phyloP scores from a whole-genome alignment of 176 grass and related monocot species.

The Bothriochloa decipiens region DNA sequence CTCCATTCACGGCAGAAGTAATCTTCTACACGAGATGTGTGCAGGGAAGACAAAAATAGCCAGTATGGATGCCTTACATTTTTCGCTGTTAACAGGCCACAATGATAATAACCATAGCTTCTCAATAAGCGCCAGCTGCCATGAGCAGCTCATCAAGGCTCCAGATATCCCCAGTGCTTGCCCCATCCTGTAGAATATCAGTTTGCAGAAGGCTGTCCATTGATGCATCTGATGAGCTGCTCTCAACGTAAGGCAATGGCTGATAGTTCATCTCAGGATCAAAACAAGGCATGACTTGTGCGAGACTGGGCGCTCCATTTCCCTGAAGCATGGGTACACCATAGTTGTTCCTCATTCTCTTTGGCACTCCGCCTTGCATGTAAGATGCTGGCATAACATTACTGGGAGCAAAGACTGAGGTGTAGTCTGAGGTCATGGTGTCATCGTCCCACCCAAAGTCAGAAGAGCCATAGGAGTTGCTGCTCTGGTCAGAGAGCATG shows the following conservation, averaged over 20 bases:
- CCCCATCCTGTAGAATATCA: slow-evolving; percentile 29
- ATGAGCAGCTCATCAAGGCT: slow-evolving; percentile 67
- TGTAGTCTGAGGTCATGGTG: slow-evolving; percentile 52
- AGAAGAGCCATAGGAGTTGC: slow-evolving; percentile 55
- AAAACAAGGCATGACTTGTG: slow-evolving; percentile 46
- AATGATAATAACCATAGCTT: not conserved
- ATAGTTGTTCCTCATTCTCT: slow-evolving; percentile 62
- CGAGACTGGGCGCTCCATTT: slow-evolving; percentile 27
- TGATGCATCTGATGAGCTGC: slow-evolving; percentile 53
- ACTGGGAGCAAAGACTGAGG: slow-evolving; percentile 43
- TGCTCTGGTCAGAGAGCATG: slow-evolving; percentile 58
- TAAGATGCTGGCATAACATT: slow-evolving; percentile 33
- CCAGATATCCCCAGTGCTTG: slow-evolving; percentile 49
- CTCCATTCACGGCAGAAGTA: not conserved
- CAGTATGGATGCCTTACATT: slow-evolving; percentile 26
- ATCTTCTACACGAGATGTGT: not conserved
- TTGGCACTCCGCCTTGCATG: slow-evolving; percentile 40
- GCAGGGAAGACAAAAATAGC: not conserved
- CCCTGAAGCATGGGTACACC: slow-evolving; percentile 51
- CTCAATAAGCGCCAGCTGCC: slow-evolving; percentile 58
- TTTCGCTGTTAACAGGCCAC: slow-evolving; percentile 10
- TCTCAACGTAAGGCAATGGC: slow-evolving; percentile 45
- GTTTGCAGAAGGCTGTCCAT: slow-evolving; percentile 53
- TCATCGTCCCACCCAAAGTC: slow-evolving; percentile 62
- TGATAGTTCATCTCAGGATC: slow-evolving; percentile 60